phyloP scores from a whole-genome alignment of 2,329 filamentous ascomycete species.

The Penicillium sp. region DNA sequence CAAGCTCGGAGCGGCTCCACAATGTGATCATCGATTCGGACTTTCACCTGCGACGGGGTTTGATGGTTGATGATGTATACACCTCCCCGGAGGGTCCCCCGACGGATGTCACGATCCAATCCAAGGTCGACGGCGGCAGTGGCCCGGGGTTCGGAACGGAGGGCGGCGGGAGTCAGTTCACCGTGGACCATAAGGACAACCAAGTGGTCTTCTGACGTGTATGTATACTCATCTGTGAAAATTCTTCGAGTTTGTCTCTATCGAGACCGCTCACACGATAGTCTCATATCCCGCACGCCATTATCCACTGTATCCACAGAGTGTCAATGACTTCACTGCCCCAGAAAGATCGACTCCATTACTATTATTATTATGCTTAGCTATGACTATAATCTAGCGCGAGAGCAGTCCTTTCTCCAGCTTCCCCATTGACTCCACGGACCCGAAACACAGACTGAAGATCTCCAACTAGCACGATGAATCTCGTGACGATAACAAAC shows the following conservation, averaged over 20 bases:
- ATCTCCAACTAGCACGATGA: conserved; percentile 13
- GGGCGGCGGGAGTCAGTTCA: conserved; percentile 7
- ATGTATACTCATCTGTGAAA: conserved; percentile 1
- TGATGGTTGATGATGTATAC: background rate
- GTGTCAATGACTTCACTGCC: background rate
- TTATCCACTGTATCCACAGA: background rate
- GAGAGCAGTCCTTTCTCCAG: background rate
- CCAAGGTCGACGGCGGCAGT: background rate
- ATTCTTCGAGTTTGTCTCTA: background rate
- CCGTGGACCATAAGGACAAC: background rate
- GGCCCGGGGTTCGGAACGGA: conserved; percentile 1
- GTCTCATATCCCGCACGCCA: too few relatives aligned
- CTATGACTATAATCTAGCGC: background rate
- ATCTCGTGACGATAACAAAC: background rate
- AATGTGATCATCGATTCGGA: conserved; percentile 1
- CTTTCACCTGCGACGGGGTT: background rate
- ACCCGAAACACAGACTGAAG: conserved; percentile 15
- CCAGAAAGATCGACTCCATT: background rate
- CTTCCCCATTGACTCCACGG: background rate
- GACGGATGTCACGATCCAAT: background rate
- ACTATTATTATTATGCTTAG: background rate
- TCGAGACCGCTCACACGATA: background rate
- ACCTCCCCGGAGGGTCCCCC: background rate
- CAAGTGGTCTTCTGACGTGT: conserved; percentile 1
- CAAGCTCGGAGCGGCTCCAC: background rate